These are phyloP conservation scores for Glarea lozoyensis DNA, from an alignment of 495 filamentous ascomycete genomes.

Conservation along the genomic window DNA sequence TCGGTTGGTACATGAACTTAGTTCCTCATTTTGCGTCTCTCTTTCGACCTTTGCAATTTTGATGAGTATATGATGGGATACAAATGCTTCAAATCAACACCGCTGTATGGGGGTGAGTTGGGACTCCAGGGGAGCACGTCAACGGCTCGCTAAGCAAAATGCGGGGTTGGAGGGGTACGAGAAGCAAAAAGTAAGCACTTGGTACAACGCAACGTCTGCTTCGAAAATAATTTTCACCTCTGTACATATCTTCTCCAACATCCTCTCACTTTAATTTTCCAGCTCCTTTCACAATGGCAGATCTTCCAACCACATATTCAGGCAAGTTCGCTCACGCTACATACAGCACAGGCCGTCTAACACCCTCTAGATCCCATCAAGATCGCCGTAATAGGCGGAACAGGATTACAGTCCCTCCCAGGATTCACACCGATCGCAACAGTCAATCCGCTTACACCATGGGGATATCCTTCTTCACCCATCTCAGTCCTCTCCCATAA, in stretches of 20 bases:
- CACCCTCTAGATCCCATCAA: conserved; percentile 55
- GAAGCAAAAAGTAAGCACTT: too few relatives aligned
- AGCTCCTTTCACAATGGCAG: conserved; percentile 36
- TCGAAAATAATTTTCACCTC: too few relatives aligned
- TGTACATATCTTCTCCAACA: not conserved
- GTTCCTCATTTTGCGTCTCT: too few relatives aligned
- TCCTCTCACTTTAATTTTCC: conserved; percentile 23
- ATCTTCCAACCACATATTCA: conserved; percentile 46
- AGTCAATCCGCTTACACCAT: conserved; percentile 69
- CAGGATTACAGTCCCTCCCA: conserved; percentile 65
- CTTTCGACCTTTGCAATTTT: too few relatives aligned
- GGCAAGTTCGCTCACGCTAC: conserved; percentile 27
- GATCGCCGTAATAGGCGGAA: conserved; percentile 96
- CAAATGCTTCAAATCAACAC: too few relatives aligned
- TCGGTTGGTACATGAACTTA: too few relatives aligned
- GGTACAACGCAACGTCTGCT: too few relatives aligned
- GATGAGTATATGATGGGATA: too few relatives aligned
- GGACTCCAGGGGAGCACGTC: too few relatives aligned
- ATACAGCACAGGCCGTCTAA: not conserved
- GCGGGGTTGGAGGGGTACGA: too few relatives aligned
- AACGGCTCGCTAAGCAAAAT: too few relatives aligned
- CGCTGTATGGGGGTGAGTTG: too few relatives aligned
- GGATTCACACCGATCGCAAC: conserved; percentile 74
- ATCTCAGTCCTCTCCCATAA: conserved; percentile 82
- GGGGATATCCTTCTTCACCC: conserved; percentile 84